A percentile compares a stretch with the other conserved stretches of the same genome.
Evolutionary conservation across 306 rosid species (phyloP).

Genomic region (Clitoria ternatea): DNA sequence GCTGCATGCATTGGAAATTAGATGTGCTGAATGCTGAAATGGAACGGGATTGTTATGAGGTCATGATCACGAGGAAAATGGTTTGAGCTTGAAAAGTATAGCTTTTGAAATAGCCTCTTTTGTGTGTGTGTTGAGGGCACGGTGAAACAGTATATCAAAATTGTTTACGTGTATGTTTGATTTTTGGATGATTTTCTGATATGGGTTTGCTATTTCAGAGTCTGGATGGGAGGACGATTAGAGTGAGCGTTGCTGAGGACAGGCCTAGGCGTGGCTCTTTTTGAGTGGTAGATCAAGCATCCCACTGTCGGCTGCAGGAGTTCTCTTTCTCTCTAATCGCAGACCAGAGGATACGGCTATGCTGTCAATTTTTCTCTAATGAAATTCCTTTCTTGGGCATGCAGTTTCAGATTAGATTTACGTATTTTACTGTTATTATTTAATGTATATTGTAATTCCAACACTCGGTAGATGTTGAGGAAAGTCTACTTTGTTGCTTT

Average conservation of each 20-base stretch:
- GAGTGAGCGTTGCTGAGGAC: conserved; percentile 86
- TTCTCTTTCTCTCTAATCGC: conserved; percentile 20
- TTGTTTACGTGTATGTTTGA: neutral
- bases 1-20: conserved; percentile 7
- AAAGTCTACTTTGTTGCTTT: neutral
- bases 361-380: conserved; percentile 19
- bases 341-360: too few species aligned
- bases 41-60: neutral
- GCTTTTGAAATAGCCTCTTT: neutral
- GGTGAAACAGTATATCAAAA: neutral
- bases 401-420: conserved; percentile 28
- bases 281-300: conserved; percentile 33
- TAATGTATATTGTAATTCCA: conserved; percentile 21
- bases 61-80: neutral
- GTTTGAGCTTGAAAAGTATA: neutral
- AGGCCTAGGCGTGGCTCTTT: conserved; percentile 67
- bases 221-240: conserved; percentile 81
- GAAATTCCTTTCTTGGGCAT: conserved; percentile 15
- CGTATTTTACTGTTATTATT: conserved; percentile 7
- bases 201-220: conserved; percentile 48
- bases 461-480: conserved; percentile 11
- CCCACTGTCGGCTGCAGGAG: conserved; percentile 5
- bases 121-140: neutral
- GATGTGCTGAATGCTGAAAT: conserved; percentile 4
- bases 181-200: conserved; percentile 10